phyloP scores from a whole-genome alignment of 371 early-diverging fungal species.

The Mortierella polycephala region DNA sequence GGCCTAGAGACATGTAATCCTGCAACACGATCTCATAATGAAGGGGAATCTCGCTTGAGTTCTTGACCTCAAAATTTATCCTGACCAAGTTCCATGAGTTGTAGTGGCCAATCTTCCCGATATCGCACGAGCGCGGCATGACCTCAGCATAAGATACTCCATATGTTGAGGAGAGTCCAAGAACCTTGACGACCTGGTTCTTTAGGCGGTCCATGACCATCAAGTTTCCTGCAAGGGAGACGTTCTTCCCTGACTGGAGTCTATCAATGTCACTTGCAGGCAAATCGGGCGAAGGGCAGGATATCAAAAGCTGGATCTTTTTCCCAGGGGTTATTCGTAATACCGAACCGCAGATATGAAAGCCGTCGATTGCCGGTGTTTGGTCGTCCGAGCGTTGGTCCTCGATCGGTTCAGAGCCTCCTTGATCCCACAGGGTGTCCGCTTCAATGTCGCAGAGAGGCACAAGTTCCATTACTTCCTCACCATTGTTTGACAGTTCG shows the following conservation, averaged over 20 bases:
- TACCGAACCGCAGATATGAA: conserved; percentile 53
- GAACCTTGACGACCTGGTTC: conserved; percentile 63
- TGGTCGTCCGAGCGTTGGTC: conserved; percentile 1
- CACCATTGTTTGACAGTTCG: conserved; percentile 62
- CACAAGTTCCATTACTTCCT: conserved; percentile 64
- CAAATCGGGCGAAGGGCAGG: conserved; percentile 69
- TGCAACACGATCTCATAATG: conserved; percentile 69
- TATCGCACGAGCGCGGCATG: conserved; percentile 63
- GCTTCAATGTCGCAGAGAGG: conserved; percentile 66
- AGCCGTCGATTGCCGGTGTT: conserved; percentile 18
- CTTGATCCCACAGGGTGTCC: conserved; percentile 54
- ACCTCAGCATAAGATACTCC: conserved; percentile 73
- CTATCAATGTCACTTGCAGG: conserved; percentile 56
- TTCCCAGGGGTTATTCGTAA: conserved; percentile 64
- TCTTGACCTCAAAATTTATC: conserved; percentile 70
- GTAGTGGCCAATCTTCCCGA: conserved; percentile 83
- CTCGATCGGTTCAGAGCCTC: not conserved
- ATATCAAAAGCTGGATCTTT: conserved; percentile 65
- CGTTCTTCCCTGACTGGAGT: conserved; percentile 67
- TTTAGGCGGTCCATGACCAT: conserved; percentile 67
- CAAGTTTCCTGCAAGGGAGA: conserved; percentile 66
- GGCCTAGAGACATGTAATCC: conserved; percentile 57
- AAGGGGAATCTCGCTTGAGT: conserved; percentile 73
- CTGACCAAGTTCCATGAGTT: conserved; percentile 76
- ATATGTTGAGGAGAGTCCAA: conserved; percentile 69